Percentiles rank a stretch among this genome's conserved stretches.
These are phyloP conservation scores for Heteromeles arbutifolia DNA, from an alignment of 306 rosid species.

Conservation along the genomic window DNA sequence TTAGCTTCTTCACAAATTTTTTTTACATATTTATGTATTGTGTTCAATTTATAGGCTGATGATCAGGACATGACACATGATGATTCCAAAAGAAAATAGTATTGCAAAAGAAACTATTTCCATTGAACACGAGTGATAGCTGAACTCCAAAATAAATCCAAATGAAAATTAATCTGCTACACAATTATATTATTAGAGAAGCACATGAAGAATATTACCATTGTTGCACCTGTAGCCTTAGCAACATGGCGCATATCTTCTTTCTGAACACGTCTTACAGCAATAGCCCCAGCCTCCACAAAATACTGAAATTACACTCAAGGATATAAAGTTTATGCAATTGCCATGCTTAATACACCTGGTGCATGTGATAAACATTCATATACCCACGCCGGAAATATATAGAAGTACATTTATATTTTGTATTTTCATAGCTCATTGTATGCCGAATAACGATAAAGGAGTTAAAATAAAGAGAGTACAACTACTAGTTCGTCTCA, in stretches of 20 bases:
- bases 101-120: background rate
- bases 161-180: background rate
- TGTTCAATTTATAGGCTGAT: background rate
- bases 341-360: background rate
- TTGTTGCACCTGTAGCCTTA: constrained; percentile 93
- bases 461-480: background rate
- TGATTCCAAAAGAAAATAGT: background rate
- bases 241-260: constrained; percentile 99
- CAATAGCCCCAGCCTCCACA: constrained; percentile 96
- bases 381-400: background rate
- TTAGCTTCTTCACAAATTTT: no score
- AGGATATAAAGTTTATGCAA: background rate
- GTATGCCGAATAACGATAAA: background rate
- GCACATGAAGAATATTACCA: constrained; percentile 43
- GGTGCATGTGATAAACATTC: background rate
- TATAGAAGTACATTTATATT: background rate
- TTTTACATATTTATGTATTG: background rate
- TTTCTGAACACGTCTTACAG: constrained; percentile 86
- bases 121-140: background rate
- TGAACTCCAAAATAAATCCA: background rate
- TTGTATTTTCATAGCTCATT: background rate
- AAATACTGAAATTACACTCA: constrained; percentile 56
- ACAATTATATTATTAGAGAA: background rate
- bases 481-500: background rate
- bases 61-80: background rate